These are phyloP conservation scores for Penicillium simplicissimum DNA, from an alignment of 495 filamentous ascomycete species.

Conservation along the genomic window DNA sequence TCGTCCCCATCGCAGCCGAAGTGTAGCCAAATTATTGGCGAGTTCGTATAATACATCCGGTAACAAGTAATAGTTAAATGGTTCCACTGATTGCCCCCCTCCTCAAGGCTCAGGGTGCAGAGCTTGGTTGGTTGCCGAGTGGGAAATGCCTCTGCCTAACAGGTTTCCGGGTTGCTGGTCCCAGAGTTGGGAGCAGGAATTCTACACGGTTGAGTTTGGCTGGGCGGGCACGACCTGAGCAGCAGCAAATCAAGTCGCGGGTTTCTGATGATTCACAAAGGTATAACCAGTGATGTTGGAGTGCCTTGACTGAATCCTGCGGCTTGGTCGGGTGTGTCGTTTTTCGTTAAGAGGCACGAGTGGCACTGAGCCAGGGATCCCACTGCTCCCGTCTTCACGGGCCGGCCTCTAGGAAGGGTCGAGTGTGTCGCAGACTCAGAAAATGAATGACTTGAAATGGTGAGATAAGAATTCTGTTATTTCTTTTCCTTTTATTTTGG, in stretches of 20 bases:
- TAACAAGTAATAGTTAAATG: not conserved
- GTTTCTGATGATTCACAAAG: not conserved
- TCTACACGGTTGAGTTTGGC: not conserved
- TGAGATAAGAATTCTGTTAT: not conserved
- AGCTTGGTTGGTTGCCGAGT: not conserved
- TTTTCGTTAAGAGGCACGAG: not conserved
- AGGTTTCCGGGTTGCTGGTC: not conserved
- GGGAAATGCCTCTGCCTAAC: slow-evolving; percentile 5
- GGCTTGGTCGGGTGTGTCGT: too few relatives aligned
- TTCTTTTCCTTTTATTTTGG: not conserved
- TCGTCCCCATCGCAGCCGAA: not conserved
- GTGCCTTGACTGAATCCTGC: not conserved
- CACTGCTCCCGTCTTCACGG: too few relatives aligned
- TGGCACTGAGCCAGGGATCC: not conserved
- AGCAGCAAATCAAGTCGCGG: not conserved
- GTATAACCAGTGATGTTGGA: not conserved
- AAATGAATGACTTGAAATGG: too few relatives aligned
- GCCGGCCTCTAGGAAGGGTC: not conserved
- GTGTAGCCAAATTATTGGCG: not conserved
- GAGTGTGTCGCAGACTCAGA: not conserved
- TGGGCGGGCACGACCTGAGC: not conserved
- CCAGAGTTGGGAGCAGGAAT: not conserved
- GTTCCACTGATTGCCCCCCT: not conserved
- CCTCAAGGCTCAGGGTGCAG: not conserved
- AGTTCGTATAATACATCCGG: not conserved